Evolutionary conservation across 2,329 filamentous ascomycete species (phyloP).

Genomic region (Fusarium subglutinans): DNA sequence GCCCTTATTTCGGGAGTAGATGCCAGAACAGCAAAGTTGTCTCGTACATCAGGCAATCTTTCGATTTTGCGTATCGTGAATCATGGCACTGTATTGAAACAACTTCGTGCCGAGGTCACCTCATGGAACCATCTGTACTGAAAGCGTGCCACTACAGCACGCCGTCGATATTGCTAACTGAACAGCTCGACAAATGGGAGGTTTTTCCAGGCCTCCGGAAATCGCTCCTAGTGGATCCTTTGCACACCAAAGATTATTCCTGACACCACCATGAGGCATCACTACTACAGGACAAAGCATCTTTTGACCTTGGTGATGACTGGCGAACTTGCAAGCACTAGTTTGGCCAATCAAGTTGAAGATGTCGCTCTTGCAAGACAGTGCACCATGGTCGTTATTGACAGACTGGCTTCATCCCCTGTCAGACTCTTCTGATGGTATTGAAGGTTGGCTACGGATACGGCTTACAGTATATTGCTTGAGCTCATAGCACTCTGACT

Average conservation of each 20-base stretch:
- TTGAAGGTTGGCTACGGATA: neutral
- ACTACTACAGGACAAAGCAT: slow-evolving; percentile 14
- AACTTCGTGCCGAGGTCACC: slow-evolving; percentile 26
- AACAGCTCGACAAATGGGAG: slow-evolving; percentile 41
- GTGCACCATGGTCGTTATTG: slow-evolving; percentile 1
- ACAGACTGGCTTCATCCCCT: slow-evolving; percentile 12
- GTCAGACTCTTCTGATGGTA: neutral
- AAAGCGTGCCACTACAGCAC: slow-evolving; percentile 39
- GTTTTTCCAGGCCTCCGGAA: slow-evolving; percentile 43
- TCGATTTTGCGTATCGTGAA: slow-evolving; percentile 9
- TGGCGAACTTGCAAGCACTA: slow-evolving; percentile 10
- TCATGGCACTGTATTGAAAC: slow-evolving; percentile 6
- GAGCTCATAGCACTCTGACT: slow-evolving; percentile 2
- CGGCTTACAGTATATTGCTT: neutral
- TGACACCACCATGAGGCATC: slow-evolving; percentile 36
- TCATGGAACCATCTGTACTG: slow-evolving; percentile 31
- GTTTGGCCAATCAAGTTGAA: slow-evolving; percentile 15
- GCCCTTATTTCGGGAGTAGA: slow-evolving; percentile 2
- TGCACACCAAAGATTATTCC: slow-evolving; percentile 45
- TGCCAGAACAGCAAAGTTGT: neutral
- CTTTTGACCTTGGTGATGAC: slow-evolving; percentile 19
- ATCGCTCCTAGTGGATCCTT: slow-evolving; percentile 38
- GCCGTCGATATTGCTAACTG: slow-evolving; percentile 38
- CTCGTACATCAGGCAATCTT: neutral
- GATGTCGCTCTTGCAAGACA: slow-evolving; percentile 3